Percentiles rank a stretch among this genome's conserved stretches.
Conservation (phyloP, 2,329 filamentous ascomycete genomes). For the Proliferodiscus dingleyae region DNA sequence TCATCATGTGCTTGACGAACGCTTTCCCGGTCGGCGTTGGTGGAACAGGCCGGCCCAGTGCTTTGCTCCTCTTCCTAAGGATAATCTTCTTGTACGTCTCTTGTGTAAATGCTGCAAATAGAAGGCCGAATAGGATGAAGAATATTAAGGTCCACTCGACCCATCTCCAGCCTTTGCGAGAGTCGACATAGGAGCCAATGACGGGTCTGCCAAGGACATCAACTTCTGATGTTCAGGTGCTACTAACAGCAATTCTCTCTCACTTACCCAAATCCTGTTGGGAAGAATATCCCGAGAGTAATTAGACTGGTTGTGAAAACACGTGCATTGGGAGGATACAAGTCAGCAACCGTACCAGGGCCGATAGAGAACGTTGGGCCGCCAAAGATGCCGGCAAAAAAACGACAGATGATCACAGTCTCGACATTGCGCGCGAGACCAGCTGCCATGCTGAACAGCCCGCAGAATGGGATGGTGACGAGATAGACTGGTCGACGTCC, state of each 20-base stretch:
- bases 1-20: conserved; percentile 36
- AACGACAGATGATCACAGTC: conserved; percentile 42
- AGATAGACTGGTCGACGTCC: conserved; percentile 43
- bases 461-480: conserved; percentile 43
- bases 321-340: conserved; percentile 33
- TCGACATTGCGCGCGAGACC: conserved; percentile 51
- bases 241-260: not conserved
- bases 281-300: conserved; percentile 46
- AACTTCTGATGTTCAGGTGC: not conserved
- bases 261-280: conserved; percentile 44
- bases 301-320: conserved; percentile 41
- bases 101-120: conserved; percentile 40
- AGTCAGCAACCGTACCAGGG: conserved; percentile 46
- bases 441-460: conserved; percentile 58
- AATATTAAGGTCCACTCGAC: conserved; percentile 36
- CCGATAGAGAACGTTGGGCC: conserved; percentile 45
- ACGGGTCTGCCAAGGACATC: conserved; percentile 5
- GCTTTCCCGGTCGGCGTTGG: conserved; percentile 35
- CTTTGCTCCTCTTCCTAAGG: conserved; percentile 22
- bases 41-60: conserved; percentile 37
- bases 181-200: conserved; percentile 40
- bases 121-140: conserved; percentile 39
- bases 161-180: conserved; percentile 47
- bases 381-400: conserved; percentile 42
- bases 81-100: conserved; percentile 35